Evolutionary conservation across 768 basidiomycete genomes (phyloP), one percentile per base, ranked within the genome.

Genomic region (Russula vinacea): DNA sequence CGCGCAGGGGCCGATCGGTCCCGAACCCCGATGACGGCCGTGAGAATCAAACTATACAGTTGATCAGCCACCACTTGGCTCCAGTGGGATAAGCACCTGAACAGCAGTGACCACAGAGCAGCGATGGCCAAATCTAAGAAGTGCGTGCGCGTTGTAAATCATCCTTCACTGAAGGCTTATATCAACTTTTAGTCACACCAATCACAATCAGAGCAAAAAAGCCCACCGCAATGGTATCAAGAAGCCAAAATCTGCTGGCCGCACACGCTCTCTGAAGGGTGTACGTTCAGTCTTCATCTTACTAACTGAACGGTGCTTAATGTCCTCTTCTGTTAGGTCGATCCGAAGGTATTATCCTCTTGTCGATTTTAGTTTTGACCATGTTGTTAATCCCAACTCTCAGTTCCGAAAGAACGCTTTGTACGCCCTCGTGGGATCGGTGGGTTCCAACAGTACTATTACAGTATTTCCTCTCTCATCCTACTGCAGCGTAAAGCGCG

Each of bases 111-210:
- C 44, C 35, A 67, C 58, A 56, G 71, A 69, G 71, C 68, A 73
- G 71, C 74, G 70, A 98, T 97, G 94, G 88, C 94, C 84, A 97
- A 98, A 81, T 98, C 96, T 68, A 98, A 98, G 84, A 98, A 98
- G 92, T 95, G 75, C 62, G 84, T 73, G 49, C 32, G 40, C 49
- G 29, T 58, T 44, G 26, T 56, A 55, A 8, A 33, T 6, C 65
- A 16, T 71, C 29, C 64, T 58, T 59, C 59, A 45, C 59, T 61
- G 35, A 67, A 29, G 32, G 26, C 55, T 64, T 58, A 68, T 49
- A 16, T 33, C 14, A 51, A 7, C 51, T 52, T 65, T 62, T 67
- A 94, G 90, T 73, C 89, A 93, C 76, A 92, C 89, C 73, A 92
- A 92, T 78, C 94, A 96, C 84, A 97, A 96, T 83, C 94, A 97